Conservation (phyloP, 345 rosid species). For the Citrus trifoliata region DNA sequence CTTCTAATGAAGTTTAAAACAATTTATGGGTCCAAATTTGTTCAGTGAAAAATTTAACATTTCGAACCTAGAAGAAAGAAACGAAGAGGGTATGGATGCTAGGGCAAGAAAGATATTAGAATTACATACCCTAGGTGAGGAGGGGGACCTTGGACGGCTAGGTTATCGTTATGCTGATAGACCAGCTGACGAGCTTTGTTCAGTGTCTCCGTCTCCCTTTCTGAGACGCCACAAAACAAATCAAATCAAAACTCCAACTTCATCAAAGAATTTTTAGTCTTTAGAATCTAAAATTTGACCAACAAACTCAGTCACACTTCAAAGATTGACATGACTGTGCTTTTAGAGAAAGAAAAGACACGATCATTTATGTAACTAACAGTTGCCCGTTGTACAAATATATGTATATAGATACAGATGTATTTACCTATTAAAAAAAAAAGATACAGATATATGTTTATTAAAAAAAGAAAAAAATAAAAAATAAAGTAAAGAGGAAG, state of each 20-base stretch:
- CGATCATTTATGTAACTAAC: too few relatives aligned
- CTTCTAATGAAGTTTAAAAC: not conserved
- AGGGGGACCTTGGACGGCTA: constrained; percentile 41
- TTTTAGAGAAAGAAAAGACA: constrained; percentile 1
- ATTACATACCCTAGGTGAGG: constrained; percentile 43
- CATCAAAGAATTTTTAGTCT: not conserved
- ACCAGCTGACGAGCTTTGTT: constrained; percentile 98
- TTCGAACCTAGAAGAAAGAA: not conserved
- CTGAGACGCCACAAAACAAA: constrained; percentile 38
- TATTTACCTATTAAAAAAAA: too few relatives aligned
- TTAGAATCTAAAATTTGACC: not conserved
- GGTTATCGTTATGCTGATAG: constrained; percentile 57
- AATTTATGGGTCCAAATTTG: not conserved
- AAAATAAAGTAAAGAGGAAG: not conserved
- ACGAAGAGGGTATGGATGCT: not conserved
- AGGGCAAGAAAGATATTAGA: not conserved
- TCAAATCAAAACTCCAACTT: constrained; percentile 30
- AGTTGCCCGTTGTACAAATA: not conserved
- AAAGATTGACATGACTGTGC: constrained; percentile 33
- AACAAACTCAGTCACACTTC: constrained; percentile 24
- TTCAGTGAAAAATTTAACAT: not conserved
- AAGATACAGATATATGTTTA: too few relatives aligned
- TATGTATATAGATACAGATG: too few relatives aligned
- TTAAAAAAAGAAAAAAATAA: too few relatives aligned
- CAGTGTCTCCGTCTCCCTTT: constrained; percentile 97